Base-by-base conservation (phyloP, 1,284 basidiomycete genomes). In the Ustilago tritici region DNA sequence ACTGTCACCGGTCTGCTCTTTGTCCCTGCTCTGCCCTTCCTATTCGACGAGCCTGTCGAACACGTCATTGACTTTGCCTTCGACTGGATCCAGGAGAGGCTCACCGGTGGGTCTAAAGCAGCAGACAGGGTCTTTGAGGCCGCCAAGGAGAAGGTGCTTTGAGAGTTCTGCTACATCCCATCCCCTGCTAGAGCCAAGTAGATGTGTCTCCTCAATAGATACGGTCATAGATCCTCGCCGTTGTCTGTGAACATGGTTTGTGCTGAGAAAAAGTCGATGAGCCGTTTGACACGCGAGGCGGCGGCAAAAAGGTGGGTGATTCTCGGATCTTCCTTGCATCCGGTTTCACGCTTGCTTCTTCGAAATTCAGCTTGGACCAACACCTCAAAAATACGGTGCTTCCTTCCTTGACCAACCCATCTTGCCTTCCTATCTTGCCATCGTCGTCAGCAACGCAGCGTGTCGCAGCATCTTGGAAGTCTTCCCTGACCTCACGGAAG, bases 1-100 rank as follows among this genome's bases (percentile, higher is more conserved):
- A 95, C 94, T 0, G 78, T 90, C 31, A 92, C 92, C 2, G 93
- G 93, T 54, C 69, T 87, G 15, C 75, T 84, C n/a, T 82, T 86
- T 55, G 86, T 87, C 6, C 80, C 80, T 10, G 75, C 70, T 0
- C 49, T 80, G 64, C 85, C 79, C 11, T 73, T 73, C 57, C 14
- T 78, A 31, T 84, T 82, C 63, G 84, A 87, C 59, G 68, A 83
- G 46, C 84, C 88, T 63, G 88, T 89, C 61, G 89, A 89, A 76
- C 78, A 85, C 47, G 88, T 83, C 19, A 87, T 88, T 23, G 89
- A 89, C 71, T 74, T 79, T 35, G 78, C 85, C 17, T 89, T 89
- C 56, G 88, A 89, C 65, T 87, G 87, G 82, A 72, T 89, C n/a
- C 71, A 78, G 64, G 71, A 78, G 60, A 56, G 67, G 38, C 0